Percentiles rank a stretch among this genome's conserved stretches.
Evolutionary conservation across 441 rosid genomes (phyloP).

Genomic region (Flueggea neowawraea): DNA sequence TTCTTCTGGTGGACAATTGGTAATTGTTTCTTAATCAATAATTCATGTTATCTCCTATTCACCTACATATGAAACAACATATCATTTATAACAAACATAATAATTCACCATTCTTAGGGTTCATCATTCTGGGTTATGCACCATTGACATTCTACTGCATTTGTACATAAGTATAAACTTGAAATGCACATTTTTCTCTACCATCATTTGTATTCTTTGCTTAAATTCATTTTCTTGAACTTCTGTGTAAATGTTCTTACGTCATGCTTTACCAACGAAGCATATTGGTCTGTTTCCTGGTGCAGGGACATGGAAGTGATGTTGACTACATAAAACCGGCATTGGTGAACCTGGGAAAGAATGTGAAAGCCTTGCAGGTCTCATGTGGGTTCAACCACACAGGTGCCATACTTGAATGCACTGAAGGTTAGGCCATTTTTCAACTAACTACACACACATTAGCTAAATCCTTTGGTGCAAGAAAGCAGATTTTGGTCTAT

Average conservation of each 20-base stretch:
- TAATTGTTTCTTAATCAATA: slow-evolving; percentile 7
- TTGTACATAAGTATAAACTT: background rate
- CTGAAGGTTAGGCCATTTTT: background rate
- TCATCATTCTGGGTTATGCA: background rate
- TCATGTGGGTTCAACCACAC: slow-evolving; percentile 96
- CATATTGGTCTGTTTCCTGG: background rate
- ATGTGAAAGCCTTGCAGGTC: slow-evolving; percentile 61
- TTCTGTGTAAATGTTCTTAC: background rate
- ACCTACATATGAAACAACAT: background rate
- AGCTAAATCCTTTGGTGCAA: too few relatives aligned
- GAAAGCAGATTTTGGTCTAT: too few relatives aligned
- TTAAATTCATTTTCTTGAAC: background rate
- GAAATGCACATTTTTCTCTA: background rate
- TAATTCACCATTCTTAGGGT: too few relatives aligned
- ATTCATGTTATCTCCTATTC: background rate
- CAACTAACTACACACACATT: too few relatives aligned
- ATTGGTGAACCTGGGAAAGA: slow-evolving; percentile 44
- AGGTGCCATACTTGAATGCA: slow-evolving; percentile 58
- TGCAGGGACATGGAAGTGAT: slow-evolving; percentile 93
- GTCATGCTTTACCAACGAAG: too few relatives aligned
- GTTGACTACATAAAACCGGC: slow-evolving; percentile 63
- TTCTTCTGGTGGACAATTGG: slow-evolving; percentile 96
- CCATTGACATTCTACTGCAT: background rate
- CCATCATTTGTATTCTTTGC: background rate
- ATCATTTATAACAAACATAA: background rate